These are phyloP conservation scores for Saturnispora saitoi DNA, from an alignment of 805 yeast species.

Conservation along the genomic window DNA sequence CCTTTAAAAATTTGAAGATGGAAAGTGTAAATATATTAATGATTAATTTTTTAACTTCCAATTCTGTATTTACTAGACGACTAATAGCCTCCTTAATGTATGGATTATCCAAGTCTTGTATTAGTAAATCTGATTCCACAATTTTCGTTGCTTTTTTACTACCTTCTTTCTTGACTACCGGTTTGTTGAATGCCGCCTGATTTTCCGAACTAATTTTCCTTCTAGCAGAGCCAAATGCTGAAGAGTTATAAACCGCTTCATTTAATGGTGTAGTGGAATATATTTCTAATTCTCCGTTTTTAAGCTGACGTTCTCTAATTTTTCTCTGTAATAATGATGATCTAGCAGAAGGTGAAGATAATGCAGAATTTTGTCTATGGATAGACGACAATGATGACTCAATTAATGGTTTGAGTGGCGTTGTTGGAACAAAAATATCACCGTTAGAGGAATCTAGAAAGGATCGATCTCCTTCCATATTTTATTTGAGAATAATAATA, in stretches of 20 bases:
- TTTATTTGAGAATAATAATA: no score
- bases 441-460: slow-evolving; percentile 3
- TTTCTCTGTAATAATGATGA: slow-evolving; percentile 7
- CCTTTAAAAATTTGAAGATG: slow-evolving; percentile 23
- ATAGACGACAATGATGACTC: slow-evolving; percentile 25
- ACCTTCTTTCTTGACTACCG: not conserved
- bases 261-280: not conserved
- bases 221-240: slow-evolving; percentile 7
- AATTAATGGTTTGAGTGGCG: slow-evolving; percentile 28
- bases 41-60: slow-evolving; percentile 28
- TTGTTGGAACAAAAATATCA: slow-evolving; percentile 13
- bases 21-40: slow-evolving; percentile 25
- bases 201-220: not conserved
- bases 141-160: not conserved
- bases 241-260: slow-evolving; percentile 1
- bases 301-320: slow-evolving; percentile 7
- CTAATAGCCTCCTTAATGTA: slow-evolving; percentile 34
- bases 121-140: not conserved
- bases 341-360: slow-evolving; percentile 1
- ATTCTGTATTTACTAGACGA: slow-evolving; percentile 37
- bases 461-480: slow-evolving; percentile 6
- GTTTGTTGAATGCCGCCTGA: not conserved
- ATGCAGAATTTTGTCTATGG: slow-evolving; percentile 5
- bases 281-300: slow-evolving; percentile 6
- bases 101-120: slow-evolving; percentile 8